These are phyloP conservation scores for Podochytrium sp. DNA, from an alignment of 192 early-diverging fungal genomes.

Conservation along the genomic window DNA sequence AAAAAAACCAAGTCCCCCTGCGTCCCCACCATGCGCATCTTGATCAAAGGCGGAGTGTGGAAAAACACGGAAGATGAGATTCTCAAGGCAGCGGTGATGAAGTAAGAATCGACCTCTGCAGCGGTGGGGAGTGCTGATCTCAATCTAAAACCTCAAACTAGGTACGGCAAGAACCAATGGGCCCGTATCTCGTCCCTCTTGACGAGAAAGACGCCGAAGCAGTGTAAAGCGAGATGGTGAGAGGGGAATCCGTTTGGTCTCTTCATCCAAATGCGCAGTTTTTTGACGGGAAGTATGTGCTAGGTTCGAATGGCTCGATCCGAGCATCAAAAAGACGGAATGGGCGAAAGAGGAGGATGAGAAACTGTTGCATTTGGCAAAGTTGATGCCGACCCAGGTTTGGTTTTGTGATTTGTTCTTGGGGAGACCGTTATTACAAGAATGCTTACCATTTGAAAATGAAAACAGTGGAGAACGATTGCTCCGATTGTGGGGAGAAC, in stretches of 20 bases:
- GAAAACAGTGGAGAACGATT: constrained; percentile 85
- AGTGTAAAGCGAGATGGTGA: constrained; percentile 99
- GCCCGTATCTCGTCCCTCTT: constrained; percentile 95
- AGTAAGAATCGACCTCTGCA: constrained; percentile 33
- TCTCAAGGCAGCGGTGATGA: constrained; percentile 94
- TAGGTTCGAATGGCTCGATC: constrained; percentile 93
- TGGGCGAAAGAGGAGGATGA: constrained; percentile 99
- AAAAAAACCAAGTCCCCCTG: no score
- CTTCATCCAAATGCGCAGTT: neutral
- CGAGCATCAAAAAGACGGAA: constrained; percentile 98
- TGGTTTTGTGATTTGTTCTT: neutral
- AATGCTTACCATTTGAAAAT: no score
- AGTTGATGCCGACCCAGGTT: constrained; percentile 96
- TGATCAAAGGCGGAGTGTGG: constrained; percentile 95
- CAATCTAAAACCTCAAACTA: neutral
- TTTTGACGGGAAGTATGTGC: neutral
- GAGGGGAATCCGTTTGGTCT: neutral
- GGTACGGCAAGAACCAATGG: constrained; percentile 99
- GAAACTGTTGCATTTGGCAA: constrained; percentile 94
- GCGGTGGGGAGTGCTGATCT: no score
- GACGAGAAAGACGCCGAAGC: constrained; percentile 93
- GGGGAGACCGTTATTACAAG: neutral
- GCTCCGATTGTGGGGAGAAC: constrained; percentile 97
- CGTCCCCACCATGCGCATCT: constrained; percentile 36
- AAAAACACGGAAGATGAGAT: constrained; percentile 99